Evolutionary conservation across 345 rosid species (phyloP).

Genomic region (Geranium rotundifolium): DNA sequence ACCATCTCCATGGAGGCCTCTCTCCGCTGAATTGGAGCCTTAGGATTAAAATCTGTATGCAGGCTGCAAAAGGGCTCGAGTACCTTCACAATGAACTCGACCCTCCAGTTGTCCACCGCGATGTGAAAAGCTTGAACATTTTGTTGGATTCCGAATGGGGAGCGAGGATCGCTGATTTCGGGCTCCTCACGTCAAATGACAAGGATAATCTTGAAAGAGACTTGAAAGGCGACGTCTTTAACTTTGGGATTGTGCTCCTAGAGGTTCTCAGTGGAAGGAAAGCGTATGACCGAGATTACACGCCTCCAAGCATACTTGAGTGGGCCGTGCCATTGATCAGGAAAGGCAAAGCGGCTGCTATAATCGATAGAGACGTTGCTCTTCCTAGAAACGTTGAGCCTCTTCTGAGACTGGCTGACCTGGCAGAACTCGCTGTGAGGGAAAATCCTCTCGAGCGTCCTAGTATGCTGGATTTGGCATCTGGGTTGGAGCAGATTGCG

Average conservation of each 20-base stretch:
- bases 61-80: constrained; percentile 74
- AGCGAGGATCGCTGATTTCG: constrained; percentile 79
- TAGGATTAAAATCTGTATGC: constrained; percentile 55
- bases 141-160: constrained; percentile 82
- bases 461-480: constrained; percentile 43
- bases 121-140: constrained; percentile 67
- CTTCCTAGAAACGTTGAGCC: constrained; percentile 83
- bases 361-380: constrained; percentile 45
- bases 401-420: constrained; percentile 64
- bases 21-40: constrained; percentile 66
- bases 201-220: constrained; percentile 35
- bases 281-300: constrained; percentile 50
- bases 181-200: constrained; percentile 45
- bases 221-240: constrained; percentile 47
- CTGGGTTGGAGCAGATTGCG: constrained; percentile 51
- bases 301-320: constrained; percentile 48
- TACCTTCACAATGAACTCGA: constrained; percentile 68
- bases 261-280: constrained; percentile 90
- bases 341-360: constrained; percentile 54
- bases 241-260: constrained; percentile 57
- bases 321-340: constrained; percentile 68
- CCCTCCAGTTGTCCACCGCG: constrained; percentile 54
- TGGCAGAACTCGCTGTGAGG: constrained; percentile 59
- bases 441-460: constrained; percentile 68
- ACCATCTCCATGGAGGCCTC: constrained; percentile 66